Evolutionary conservation across 495 filamentous ascomycete genomes (phyloP).

Genomic region (Trichoderma reesei): DNA sequence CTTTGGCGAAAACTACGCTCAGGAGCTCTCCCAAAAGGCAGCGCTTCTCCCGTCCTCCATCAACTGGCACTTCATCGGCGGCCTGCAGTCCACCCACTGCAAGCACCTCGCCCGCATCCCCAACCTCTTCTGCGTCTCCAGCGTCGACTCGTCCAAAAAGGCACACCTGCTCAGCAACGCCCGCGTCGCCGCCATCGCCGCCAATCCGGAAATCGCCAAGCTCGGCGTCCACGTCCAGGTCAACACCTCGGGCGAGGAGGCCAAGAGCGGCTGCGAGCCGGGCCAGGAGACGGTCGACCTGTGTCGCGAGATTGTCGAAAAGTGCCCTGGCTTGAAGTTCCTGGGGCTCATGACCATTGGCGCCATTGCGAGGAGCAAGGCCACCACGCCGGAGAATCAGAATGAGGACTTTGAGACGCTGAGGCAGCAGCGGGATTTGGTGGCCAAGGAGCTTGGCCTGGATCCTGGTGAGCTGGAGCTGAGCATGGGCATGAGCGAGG

Average conservation of each 20-base stretch:
- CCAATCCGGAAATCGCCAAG: slow-evolving; percentile 32
- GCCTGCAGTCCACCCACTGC: slow-evolving; percentile 81
- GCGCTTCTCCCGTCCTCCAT: slow-evolving; percentile 64
- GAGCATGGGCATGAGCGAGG: slow-evolving; percentile 80
- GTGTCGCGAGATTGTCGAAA: slow-evolving; percentile 53
- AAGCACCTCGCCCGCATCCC: slow-evolving; percentile 73
- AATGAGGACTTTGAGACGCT: slow-evolving; percentile 83
- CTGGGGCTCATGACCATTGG: slow-evolving; percentile 95
- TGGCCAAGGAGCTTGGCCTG: slow-evolving; percentile 36
- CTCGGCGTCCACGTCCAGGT: slow-evolving; percentile 82
- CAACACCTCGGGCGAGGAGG: slow-evolving; percentile 83
- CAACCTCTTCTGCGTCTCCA: slow-evolving; percentile 89
- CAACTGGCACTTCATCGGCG: slow-evolving; percentile 94
- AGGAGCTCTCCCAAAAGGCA: slow-evolving; percentile 85
- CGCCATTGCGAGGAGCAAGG: slow-evolving; percentile 72
- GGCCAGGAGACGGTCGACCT: slow-evolving; percentile 46
- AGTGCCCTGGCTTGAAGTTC: slow-evolving; percentile 63
- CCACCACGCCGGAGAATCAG: slow-evolving; percentile 58
- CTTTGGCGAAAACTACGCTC: slow-evolving; percentile 96
- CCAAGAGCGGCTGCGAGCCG: slow-evolving; percentile 74
- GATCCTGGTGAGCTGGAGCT: slow-evolving; percentile 36
- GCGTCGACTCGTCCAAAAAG: slow-evolving; percentile 80
- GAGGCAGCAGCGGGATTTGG: slow-evolving; percentile 56
- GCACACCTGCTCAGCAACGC: slow-evolving; percentile 71
- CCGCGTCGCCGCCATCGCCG: too few species aligned